phyloP scores from a whole-genome alignment of 805 yeast species.

The Lipomyces orientalis region DNA sequence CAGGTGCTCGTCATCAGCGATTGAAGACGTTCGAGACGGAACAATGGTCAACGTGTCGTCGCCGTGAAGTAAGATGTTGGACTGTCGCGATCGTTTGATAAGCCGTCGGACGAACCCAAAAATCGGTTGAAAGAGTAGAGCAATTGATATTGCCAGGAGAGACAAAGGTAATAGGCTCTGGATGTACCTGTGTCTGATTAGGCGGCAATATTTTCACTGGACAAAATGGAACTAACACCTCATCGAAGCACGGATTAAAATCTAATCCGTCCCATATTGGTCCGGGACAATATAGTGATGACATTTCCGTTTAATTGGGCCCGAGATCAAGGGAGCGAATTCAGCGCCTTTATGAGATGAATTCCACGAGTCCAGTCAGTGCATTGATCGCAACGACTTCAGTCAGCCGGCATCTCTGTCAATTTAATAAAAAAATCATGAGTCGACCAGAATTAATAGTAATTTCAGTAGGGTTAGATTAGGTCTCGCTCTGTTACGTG shows the following conservation, averaged over 20 bases:
- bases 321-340: background rate
- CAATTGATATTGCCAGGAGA: conserved; percentile 12
- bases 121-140: conserved; percentile 10
- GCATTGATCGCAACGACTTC: too few relatives aligned
- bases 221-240: conserved; percentile 6
- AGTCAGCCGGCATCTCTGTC: too few relatives aligned
- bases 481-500: too few relatives aligned
- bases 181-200: conserved; percentile 14
- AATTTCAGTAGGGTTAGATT: too few relatives aligned
- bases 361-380: background rate
- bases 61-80: conserved; percentile 1
- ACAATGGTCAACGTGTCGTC: conserved; percentile 5
- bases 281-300: conserved; percentile 7
- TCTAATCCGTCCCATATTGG: conserved; percentile 16
- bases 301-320: conserved; percentile 4
- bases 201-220: background rate
- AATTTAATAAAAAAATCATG: too few relatives aligned
- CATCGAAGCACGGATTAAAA: conserved; percentile 16
- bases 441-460: too few relatives aligned
- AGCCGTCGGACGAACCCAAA: conserved; percentile 2
- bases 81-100: background rate
- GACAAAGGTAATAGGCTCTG: conserved; percentile 18
- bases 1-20: conserved; percentile 20
- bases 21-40: background rate
- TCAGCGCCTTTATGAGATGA: background rate